Evolutionary conservation across 352 stramenopile species (phyloP).

Genomic region (Globisporangium abappressorium): DNA sequence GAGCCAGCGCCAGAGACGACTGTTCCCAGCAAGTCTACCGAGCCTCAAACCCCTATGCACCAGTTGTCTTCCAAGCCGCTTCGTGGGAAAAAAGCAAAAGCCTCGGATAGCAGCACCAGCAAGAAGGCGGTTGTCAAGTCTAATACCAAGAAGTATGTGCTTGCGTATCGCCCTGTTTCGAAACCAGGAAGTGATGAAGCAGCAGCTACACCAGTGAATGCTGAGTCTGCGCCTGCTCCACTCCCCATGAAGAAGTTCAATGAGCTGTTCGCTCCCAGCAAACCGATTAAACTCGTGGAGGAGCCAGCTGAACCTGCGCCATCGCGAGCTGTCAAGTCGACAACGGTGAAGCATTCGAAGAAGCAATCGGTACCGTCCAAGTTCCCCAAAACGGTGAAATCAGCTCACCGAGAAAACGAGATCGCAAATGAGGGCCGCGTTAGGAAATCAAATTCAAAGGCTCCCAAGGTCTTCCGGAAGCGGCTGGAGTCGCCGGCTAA

Average conservation of each 20-base stretch:
- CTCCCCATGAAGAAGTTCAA: slow-evolving; percentile 5
- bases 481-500: not conserved
- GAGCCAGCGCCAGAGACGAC: not conserved
- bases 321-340: not conserved
- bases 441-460: not conserved
- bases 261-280: not conserved
- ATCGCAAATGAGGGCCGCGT: not conserved
- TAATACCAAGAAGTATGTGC: slow-evolving; percentile 15
- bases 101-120: not conserved
- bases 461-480: not conserved
- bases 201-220: not conserved
- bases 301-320: no score
- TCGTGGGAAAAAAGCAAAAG: slow-evolving; percentile 2
- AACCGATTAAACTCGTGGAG: not conserved
- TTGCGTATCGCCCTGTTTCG: slow-evolving; percentile 14
- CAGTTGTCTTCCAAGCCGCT: not conserved
- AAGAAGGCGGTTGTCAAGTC: slow-evolving; percentile 9
- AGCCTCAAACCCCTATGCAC: not conserved
- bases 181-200: not conserved
- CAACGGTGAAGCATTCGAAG: not conserved
- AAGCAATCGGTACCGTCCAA: not conserved
- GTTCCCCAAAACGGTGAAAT: not conserved
- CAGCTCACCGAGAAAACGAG: not conserved
- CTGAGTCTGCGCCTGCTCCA: not conserved
- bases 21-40: not conserved